These are phyloP conservation scores for Nymphaea colorata DNA, from an alignment of 164 flowering plant genomes.

Conservation along the genomic window DNA sequence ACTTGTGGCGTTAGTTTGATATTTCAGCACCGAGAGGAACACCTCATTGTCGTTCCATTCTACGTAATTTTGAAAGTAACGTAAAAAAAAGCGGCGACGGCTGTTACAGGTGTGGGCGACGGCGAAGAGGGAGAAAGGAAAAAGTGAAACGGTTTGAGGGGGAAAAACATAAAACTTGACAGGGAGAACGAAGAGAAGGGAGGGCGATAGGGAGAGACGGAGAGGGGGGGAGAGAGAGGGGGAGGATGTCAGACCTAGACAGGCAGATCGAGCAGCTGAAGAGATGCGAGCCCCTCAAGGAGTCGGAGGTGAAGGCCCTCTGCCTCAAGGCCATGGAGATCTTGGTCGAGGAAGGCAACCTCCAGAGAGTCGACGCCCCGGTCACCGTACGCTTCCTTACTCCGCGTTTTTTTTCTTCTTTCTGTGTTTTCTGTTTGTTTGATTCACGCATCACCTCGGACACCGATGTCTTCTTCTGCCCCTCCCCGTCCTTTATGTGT, in stretches of 20 bases:
- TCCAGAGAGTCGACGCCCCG: conserved; percentile 93
- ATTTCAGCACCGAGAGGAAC: too few species aligned
- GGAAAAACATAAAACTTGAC: not conserved
- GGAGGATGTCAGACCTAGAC: conserved; percentile 82
- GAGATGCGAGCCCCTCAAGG: conserved; percentile 88
- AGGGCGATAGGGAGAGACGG: conserved; percentile 3
- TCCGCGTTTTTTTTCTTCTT: not conserved
- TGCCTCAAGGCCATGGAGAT: conserved; percentile 99
- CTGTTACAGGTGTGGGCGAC: not conserved
- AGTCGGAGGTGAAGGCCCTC: conserved; percentile 88
- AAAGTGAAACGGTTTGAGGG: not conserved
- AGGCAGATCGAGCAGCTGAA: conserved; percentile 95
- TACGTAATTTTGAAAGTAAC: too few species aligned
- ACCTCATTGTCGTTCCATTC: too few species aligned
- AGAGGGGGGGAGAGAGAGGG: conserved; percentile 11
- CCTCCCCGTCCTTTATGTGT: not conserved
- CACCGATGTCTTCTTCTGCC: not conserved
- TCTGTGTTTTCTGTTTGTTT: not conserved
- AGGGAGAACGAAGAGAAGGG: not conserved
- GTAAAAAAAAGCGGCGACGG: too few species aligned
- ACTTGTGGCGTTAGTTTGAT: too few species aligned
- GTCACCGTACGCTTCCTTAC: conserved; percentile 52
- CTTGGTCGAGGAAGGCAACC: conserved; percentile 95
- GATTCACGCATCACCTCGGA: not conserved
- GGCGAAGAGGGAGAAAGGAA: not conserved